Evolutionary conservation across 148 eudicot genomes (phyloP).

Genomic region (Euryodendron excelsum): DNA sequence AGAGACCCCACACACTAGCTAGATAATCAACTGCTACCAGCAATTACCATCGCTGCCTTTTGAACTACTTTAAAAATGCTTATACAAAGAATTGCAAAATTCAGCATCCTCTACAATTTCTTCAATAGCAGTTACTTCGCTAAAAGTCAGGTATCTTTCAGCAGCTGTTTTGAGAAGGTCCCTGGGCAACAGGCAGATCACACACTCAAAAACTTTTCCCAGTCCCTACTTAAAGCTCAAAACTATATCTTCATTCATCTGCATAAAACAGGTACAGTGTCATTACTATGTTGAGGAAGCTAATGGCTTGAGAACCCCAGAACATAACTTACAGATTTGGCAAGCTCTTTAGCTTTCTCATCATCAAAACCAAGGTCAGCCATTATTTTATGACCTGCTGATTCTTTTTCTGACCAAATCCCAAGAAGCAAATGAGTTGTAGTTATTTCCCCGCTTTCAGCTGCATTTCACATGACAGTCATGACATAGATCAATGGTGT

Average conservation of each 20-base stretch:
- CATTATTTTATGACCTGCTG: constrained; percentile 70
- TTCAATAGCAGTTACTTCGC: background rate
- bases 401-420: constrained; percentile 73
- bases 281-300: constrained; percentile 1
- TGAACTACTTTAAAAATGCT: background rate
- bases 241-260: constrained; percentile 74
- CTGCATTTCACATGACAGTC: constrained; percentile 32
- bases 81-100: constrained; percentile 2
- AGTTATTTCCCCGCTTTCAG: constrained; percentile 84
- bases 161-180: constrained; percentile 5
- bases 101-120: background rate
- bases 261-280: constrained; percentile 17
- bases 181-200: constrained; percentile 4
- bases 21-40: background rate
- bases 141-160: background rate
- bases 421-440: constrained; percentile 67
- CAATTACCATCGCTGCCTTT: background rate
- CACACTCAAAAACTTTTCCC: background rate
- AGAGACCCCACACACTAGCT: background rate
- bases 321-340: constrained; percentile 57
- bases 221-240: constrained; percentile 47
- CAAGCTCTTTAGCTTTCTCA: constrained; percentile 76
- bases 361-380: constrained; percentile 67
- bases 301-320: background rate
- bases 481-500: background rate